These are phyloP conservation scores for Phoma sp. DNA, from an alignment of 2,329 filamentous ascomycete species.

Conservation along the genomic window DNA sequence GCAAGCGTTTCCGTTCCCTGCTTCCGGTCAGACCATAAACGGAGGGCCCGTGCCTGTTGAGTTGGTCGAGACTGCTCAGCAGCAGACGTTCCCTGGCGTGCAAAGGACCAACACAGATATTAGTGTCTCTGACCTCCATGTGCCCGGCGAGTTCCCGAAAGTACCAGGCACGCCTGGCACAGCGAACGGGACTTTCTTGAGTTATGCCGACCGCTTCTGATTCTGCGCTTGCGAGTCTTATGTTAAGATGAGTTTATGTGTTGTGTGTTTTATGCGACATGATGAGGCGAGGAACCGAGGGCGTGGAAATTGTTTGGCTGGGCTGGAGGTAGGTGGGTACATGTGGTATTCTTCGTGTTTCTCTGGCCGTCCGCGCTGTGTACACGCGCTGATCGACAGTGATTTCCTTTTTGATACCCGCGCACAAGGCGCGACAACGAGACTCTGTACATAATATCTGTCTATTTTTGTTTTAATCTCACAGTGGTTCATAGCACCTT, in stretches of 20 bases:
- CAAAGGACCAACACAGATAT: constrained; percentile 55
- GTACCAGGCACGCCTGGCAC: constrained; percentile 14
- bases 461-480: not conserved
- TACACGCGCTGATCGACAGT: not conserved
- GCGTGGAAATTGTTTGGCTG: not conserved
- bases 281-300: not conserved
- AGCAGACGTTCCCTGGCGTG: constrained; percentile 55
- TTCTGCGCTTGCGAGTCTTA: not conserved
- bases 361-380: not conserved
- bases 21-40: constrained; percentile 32
- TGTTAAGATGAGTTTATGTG: not conserved
- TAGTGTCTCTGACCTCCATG: constrained; percentile 68
- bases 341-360: constrained; percentile 2
- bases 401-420: constrained; percentile 10
- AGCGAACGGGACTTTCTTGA: constrained; percentile 8
- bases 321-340: not conserved
- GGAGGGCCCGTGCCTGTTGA: constrained; percentile 36
- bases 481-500: not conserved
- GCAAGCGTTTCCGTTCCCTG: constrained; percentile 33
- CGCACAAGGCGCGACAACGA: constrained; percentile 7
- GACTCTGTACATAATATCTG: constrained; percentile 6
- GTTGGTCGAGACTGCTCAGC: constrained; percentile 23
- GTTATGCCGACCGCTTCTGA: constrained; percentile 12
- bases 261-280: constrained; percentile 1
- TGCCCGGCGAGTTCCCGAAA: constrained; percentile 70